A percentile compares a stretch with the other conserved stretches of the same genome.
These are phyloP conservation scores for Asterionellopsis glacialis DNA, from an alignment of 108 stramenopile species.

Conservation along the genomic window DNA sequence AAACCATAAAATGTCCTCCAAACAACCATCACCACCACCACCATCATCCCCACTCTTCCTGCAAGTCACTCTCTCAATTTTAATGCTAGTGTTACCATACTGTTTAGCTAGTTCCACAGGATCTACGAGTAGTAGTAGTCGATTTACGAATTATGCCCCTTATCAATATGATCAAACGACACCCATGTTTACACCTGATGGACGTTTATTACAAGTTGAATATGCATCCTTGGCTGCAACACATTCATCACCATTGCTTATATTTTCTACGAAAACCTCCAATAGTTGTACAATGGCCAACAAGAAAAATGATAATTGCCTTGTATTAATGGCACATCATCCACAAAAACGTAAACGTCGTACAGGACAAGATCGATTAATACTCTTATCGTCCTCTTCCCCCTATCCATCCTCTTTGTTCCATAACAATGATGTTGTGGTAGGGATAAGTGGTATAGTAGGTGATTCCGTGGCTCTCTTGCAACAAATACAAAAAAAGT, in stretches of 20 bases:
- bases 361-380: neutral
- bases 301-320: too few species aligned
- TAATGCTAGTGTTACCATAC: too few species aligned
- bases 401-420: too few species aligned
- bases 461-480: slow-evolving; percentile 54
- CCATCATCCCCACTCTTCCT: too few species aligned
- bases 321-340: neutral
- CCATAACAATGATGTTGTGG: slow-evolving; percentile 8
- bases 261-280: slow-evolving; percentile 15
- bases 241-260: slow-evolving; percentile 53
- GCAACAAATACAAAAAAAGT: slow-evolving; percentile 24
- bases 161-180: slow-evolving; percentile 82
- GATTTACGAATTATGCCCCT: slow-evolving; percentile 39
- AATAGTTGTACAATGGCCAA: too few species aligned
- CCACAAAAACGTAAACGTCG: too few species aligned
- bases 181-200: slow-evolving; percentile 81
- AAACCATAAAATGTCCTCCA: too few species aligned
- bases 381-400: neutral
- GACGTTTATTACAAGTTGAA: slow-evolving; percentile 79
- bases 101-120: too few species aligned
- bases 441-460: slow-evolving; percentile 64
- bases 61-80: too few species aligned
- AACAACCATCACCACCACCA: too few species aligned
- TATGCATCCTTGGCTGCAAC: slow-evolving; percentile 62
- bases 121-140: too few species aligned